Evolutionary conservation across 495 filamentous ascomycete genomes (phyloP).

Genomic region (Lentithecium fluviatile): DNA sequence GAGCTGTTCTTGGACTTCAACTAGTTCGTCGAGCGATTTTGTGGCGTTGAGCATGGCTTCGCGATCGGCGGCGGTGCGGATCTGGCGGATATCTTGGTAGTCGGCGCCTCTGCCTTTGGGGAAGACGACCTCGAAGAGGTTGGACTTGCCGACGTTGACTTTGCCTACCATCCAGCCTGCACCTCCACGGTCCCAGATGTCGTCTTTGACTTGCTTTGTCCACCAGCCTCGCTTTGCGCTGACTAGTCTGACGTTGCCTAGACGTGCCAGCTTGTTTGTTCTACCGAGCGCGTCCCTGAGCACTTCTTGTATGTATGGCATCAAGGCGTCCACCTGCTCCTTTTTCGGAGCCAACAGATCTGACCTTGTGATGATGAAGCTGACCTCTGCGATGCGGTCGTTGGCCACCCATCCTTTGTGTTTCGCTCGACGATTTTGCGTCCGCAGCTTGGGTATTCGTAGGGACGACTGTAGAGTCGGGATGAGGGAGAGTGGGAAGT

Average conservation of each 20-base stretch:
- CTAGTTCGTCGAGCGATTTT: slow-evolving; percentile 20
- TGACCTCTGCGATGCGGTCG: slow-evolving; percentile 66
- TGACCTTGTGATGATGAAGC: slow-evolving; percentile 84
- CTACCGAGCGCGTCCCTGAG: slow-evolving; percentile 70
- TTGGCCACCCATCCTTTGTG: slow-evolving; percentile 56
- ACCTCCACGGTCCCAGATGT: slow-evolving; percentile 74
- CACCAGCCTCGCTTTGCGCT: slow-evolving; percentile 84
- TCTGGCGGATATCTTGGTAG: slow-evolving; percentile 36
- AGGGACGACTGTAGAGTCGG: slow-evolving; percentile 62
- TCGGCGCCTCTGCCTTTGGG: slow-evolving; percentile 68
- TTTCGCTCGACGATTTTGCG: slow-evolving; percentile 70
- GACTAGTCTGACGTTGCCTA: slow-evolving; percentile 82
- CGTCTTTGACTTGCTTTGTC: slow-evolving; percentile 80
- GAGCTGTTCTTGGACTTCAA: slow-evolving; percentile 24
- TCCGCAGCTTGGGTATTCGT: slow-evolving; percentile 62
- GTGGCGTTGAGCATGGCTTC: slow-evolving; percentile 19
- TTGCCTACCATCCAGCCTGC: slow-evolving; percentile 98
- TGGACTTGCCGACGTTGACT: slow-evolving; percentile 94
- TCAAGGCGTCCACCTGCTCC: slow-evolving; percentile 74
- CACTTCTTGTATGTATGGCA: slow-evolving; percentile 74
- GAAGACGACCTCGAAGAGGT: slow-evolving; percentile 78
- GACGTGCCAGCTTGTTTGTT: slow-evolving; percentile 58
- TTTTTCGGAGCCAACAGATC: slow-evolving; percentile 81
- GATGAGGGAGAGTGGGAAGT: slow-evolving; percentile 90
- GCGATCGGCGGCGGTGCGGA: slow-evolving; percentile 34